Percentiles rank a stretch among this genome's conserved stretches.
phyloP scores from a whole-genome alignment of 2,329 filamentous ascomycete genomes.

The Colletotrichum sojae region DNA sequence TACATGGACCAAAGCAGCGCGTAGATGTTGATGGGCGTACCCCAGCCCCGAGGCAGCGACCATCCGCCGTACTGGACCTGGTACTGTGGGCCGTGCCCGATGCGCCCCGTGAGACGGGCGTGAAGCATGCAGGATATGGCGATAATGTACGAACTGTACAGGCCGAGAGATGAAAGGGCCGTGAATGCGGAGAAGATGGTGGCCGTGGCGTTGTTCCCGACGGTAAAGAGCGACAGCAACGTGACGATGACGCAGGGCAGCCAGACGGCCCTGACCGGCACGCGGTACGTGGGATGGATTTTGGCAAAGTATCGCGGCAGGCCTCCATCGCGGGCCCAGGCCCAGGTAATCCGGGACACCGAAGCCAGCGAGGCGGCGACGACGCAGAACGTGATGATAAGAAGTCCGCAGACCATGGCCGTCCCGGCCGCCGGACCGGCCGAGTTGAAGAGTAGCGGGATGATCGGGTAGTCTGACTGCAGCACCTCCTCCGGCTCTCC shows the following conservation, averaged over 20 bases:
- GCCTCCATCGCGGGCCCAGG: slow-evolving; percentile 35
- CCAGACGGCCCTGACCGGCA: slow-evolving; percentile 35
- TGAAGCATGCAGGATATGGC: slow-evolving; percentile 39
- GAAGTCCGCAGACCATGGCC: slow-evolving; percentile 37
- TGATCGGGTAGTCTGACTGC: slow-evolving; percentile 34
- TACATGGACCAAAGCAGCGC: slow-evolving; percentile 37
- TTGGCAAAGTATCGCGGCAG: slow-evolving; percentile 37
- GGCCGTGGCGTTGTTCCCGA: slow-evolving; percentile 36
- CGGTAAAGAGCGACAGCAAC: slow-evolving; percentile 31
- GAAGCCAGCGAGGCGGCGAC: slow-evolving; percentile 54
- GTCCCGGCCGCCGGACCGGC: slow-evolving; percentile 26
- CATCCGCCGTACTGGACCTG: slow-evolving; percentile 34
- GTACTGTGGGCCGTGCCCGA: slow-evolving; percentile 23
- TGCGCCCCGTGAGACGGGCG: slow-evolving; percentile 29
- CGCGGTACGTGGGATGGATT: slow-evolving; percentile 31
- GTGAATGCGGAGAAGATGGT: slow-evolving; percentile 39
- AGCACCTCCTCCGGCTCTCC: slow-evolving; percentile 34
- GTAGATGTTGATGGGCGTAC: slow-evolving; percentile 29
- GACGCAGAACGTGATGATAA: slow-evolving; percentile 40
- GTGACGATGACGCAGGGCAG: slow-evolving; percentile 36
- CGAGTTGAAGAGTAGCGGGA: slow-evolving; percentile 34
- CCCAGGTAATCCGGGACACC: slow-evolving; percentile 39
- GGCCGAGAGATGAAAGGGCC: slow-evolving; percentile 30
- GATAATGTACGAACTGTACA: slow-evolving; percentile 40
- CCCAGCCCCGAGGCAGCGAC: slow-evolving; percentile 33